Conservation (phyloP, 306 rosid genomes). For the Geum urbanum region DNA sequence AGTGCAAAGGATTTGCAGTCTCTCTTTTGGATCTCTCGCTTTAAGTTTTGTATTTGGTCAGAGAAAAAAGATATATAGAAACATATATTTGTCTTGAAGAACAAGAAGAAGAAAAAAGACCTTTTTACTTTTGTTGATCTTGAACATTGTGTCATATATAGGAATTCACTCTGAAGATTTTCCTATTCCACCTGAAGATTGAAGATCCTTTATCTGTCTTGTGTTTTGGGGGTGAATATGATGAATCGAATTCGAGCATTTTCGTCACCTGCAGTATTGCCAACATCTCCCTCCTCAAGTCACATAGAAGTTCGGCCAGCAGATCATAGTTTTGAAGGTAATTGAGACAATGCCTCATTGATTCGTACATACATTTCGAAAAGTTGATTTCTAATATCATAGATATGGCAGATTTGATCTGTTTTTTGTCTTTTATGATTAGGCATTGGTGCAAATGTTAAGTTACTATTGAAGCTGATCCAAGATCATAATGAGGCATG, state of each 20-base stretch:
- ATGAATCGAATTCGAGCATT: slow-evolving; percentile 43
- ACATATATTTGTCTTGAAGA: slow-evolving; percentile 7
- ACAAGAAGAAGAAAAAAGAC: not conserved
- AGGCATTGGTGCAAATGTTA: slow-evolving; percentile 68
- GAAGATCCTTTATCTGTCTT: slow-evolving; percentile 1
- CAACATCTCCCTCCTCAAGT: slow-evolving; percentile 40
- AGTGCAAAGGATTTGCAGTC: slow-evolving; percentile 31
- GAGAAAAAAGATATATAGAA: not conserved
- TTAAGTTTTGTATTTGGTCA: not conserved
- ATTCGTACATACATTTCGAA: not conserved
- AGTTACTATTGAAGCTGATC: slow-evolving; percentile 61
- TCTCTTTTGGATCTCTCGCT: slow-evolving; percentile 48
- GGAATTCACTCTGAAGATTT: not conserved
- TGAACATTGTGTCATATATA: slow-evolving; percentile 10
- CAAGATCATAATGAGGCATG: slow-evolving; percentile 68
- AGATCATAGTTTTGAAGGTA: slow-evolving; percentile 62
- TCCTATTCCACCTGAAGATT: slow-evolving; percentile 3
- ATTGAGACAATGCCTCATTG: slow-evolving; percentile 12
- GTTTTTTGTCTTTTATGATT: not conserved
- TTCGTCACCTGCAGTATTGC: slow-evolving; percentile 49
- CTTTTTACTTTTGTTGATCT: slow-evolving; percentile 14
- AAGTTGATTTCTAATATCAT: not conserved
- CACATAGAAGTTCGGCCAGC: slow-evolving; percentile 23
- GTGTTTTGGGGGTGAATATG: slow-evolving; percentile 21
- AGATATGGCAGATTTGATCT: not conserved